phyloP scores from a whole-genome alignment of 192 early-diverging fungal species.

The Kappamyces sp. region DNA sequence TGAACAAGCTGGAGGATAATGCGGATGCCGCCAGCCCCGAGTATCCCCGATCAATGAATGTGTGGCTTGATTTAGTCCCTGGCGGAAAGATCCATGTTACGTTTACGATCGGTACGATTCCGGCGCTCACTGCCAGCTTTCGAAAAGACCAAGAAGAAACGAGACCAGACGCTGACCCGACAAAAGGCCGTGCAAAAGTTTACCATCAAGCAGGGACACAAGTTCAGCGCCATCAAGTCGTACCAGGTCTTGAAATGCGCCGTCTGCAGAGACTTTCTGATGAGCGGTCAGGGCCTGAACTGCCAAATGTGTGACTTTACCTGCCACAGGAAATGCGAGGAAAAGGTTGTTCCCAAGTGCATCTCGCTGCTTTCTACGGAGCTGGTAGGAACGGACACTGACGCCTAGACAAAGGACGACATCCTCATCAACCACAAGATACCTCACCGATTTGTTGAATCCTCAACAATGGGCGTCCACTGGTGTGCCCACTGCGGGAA shows the following conservation, averaged over 20 bases:
- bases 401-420: conserved; percentile 16
- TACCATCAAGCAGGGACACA: conserved; percentile 86
- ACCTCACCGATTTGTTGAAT: conserved; percentile 88
- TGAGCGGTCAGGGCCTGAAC: conserved; percentile 80
- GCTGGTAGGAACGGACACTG: conserved; percentile 3
- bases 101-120: conserved; percentile 66
- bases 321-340: conserved; percentile 87
- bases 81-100: conserved; percentile 78
- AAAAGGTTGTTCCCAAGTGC: conserved; percentile 82
- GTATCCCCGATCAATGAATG: conserved; percentile 33
- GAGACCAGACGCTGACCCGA: conserved; percentile 18
- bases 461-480: conserved; percentile 75
- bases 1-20: conserved; percentile 17
- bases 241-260: conserved; percentile 99
- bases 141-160: conserved; percentile 15
- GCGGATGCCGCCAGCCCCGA: neutral
- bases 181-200: conserved; percentile 74
- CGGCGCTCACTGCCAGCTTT: conserved; percentile 3
- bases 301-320: conserved; percentile 95
- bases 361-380: conserved; percentile 55
- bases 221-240: conserved; percentile 83
- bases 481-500: conserved; percentile 99
- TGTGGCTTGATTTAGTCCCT: conserved; percentile 92
- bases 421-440: conserved; percentile 78
- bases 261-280: conserved; percentile 88